Conservation (phyloP, 2,329 filamentous ascomycete species). For the Pezicula radicicola region DNA sequence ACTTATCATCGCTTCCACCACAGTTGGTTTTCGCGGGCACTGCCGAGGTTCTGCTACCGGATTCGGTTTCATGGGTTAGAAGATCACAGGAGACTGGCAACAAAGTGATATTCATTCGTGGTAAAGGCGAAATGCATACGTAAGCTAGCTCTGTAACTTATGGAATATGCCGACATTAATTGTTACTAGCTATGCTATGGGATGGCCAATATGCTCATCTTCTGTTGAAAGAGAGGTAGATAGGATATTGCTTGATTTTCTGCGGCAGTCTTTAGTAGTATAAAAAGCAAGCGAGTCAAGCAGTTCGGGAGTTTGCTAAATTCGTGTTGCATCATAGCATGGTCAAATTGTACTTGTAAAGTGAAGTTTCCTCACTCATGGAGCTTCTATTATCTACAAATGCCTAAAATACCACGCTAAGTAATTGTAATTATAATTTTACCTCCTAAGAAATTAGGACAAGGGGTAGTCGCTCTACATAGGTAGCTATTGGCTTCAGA, state of each 20-base stretch:
- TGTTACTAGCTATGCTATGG: not conserved
- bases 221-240: not conserved
- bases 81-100: not conserved
- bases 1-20: not conserved
- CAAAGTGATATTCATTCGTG: not conserved
- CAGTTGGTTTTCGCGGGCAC: not conserved
- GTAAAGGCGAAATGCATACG: slow-evolving; percentile 2
- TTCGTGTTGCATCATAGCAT: not conserved
- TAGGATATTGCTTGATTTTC: not conserved
- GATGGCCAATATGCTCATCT: not conserved
- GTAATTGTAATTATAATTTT: no score
- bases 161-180: not conserved
- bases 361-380: no score
- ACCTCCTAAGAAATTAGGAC: no score
- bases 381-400: no score
- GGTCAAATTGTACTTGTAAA: no score
- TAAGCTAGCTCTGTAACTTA: slow-evolving; percentile 3
- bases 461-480: no score
- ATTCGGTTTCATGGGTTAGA: not conserved
- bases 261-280: not conserved
- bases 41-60: not conserved
- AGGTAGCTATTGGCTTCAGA: no score
- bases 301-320: not conserved
- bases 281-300: not conserved
- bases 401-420: no score